These are phyloP conservation scores for Aspergillus neoniger DNA, from an alignment of 2,329 filamentous ascomycete genomes.

Conservation along the genomic window DNA sequence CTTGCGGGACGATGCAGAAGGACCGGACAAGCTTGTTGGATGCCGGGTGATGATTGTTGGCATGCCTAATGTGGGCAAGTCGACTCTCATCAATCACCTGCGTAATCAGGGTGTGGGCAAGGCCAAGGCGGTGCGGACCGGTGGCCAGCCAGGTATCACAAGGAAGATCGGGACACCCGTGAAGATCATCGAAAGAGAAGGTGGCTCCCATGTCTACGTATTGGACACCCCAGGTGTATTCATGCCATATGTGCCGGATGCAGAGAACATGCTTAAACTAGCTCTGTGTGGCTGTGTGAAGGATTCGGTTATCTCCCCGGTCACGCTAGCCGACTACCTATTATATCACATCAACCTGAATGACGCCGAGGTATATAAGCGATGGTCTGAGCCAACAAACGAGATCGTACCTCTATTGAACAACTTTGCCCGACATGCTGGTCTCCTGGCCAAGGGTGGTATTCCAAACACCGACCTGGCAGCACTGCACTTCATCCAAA, in stretches of 20 bases:
- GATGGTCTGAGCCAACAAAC: slow-evolving; percentile 74
- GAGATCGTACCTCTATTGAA: slow-evolving; percentile 73
- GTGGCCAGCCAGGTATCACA: slow-evolving; percentile 85
- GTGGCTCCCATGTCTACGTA: slow-evolving; percentile 70
- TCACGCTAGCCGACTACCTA: slow-evolving; percentile 84
- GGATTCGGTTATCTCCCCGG: slow-evolving; percentile 76
- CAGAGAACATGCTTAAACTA: slow-evolving; percentile 92
- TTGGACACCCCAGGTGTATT: slow-evolving; percentile 95
- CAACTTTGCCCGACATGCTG: slow-evolving; percentile 70
- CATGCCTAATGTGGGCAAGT: slow-evolving; percentile 98
- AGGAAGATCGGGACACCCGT: slow-evolving; percentile 81
- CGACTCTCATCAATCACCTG: slow-evolving; percentile 85
- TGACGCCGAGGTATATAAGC: slow-evolving; percentile 63
- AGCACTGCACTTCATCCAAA: slow-evolving; percentile 76
- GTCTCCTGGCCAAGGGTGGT: slow-evolving; percentile 74
- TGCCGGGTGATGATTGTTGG: slow-evolving; percentile 84
- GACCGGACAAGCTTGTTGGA: slow-evolving; percentile 65
- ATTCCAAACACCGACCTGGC: slow-evolving; percentile 69
- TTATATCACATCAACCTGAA: slow-evolving; percentile 78
- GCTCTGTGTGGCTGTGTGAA: slow-evolving; percentile 88
- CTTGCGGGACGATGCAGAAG: slow-evolving; percentile 32
- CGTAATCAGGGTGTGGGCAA: slow-evolving; percentile 66
- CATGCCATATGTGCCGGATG: slow-evolving; percentile 82
- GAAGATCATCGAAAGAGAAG: slow-evolving; percentile 67
- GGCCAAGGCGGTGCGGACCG: slow-evolving; percentile 76